Base-by-base conservation (phyloP, 495 filamentous ascomycete genomes). In the Penicillium malachiteum region DNA sequence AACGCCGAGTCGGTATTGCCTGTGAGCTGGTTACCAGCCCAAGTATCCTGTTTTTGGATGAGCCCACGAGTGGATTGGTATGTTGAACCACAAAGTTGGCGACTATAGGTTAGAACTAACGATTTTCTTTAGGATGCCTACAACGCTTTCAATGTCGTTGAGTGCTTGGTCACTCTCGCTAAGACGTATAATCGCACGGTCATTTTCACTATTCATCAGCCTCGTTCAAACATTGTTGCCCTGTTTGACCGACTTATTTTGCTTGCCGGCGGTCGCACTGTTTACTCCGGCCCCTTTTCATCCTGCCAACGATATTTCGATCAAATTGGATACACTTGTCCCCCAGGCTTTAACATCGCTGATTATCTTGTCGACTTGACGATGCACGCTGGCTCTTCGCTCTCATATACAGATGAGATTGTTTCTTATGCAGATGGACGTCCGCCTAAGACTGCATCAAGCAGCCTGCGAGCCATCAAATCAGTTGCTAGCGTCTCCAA, bases 161-260 rank as follows among this genome's bases (percentile, higher is more conserved):
- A 98, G 69, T 97, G 93, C 62, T 79, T 98, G 37, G 94, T 98
- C 39, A 97, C 89, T 5, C 72, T 98, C 43, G 94, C 94, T 14
- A 96, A 94, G 77, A 93, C 86, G 31, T 97, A 97, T 76, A 92
- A 96, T 67, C 83, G 94, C 44, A 98, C 94, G 1, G 90, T 98
- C 55, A 88, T 98, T 52, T 97, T 98, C 77, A 98, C 94, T 5
- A 98, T 98, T 58, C 94, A 98, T 71, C 94, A 98, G 59, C 94
- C 94, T n/a, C 82, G 96, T 54, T 97, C 94, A n/a, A 98, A 98
- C 63, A 98, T 98, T 60, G 94, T 97, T 31, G 94, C 94, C n/a
- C 80, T 98, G 32, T 98, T 98, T 63, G 95, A 98, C 67, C 85
- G 93, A 52, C 79, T 98, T 14, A 83, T 98, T 56, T 84, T 98